Conservation (phyloP, 345 rosid genomes). For the Cardiospermum halicacabum region DNA sequence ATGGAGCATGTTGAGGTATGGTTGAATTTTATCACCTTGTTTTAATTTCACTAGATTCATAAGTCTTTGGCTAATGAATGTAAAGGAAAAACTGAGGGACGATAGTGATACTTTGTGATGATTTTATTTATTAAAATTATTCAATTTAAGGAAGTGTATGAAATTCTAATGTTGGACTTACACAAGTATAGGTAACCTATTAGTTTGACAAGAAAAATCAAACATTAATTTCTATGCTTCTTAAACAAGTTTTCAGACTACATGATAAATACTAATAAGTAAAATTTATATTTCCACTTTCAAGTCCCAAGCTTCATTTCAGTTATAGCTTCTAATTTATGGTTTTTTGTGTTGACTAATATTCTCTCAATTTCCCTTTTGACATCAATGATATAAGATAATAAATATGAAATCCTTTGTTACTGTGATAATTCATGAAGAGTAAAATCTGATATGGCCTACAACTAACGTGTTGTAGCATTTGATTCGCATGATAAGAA, state of each 20-base stretch:
- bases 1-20: slow-evolving; percentile 67
- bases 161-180: neutral
- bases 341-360: neutral
- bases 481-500: neutral
- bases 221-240: neutral
- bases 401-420: neutral
- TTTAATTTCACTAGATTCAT: neutral
- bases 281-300: neutral
- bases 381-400: neutral
- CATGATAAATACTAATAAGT: neutral
- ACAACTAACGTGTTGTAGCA: neutral
- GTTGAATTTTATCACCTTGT: neutral
- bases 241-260: neutral
- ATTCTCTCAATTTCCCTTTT: neutral
- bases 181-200: neutral
- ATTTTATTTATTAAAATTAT: neutral
- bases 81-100: neutral
- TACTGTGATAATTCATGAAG: neutral
- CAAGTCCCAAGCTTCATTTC: neutral
- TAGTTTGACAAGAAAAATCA: neutral
- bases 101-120: neutral
- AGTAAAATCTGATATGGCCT: neutral
- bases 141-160: neutral
- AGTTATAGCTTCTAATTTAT: neutral
- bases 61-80: neutral